These are phyloP conservation scores for Plantago elongata DNA, from an alignment of 257 asterid genomes.

Conservation along the genomic window DNA sequence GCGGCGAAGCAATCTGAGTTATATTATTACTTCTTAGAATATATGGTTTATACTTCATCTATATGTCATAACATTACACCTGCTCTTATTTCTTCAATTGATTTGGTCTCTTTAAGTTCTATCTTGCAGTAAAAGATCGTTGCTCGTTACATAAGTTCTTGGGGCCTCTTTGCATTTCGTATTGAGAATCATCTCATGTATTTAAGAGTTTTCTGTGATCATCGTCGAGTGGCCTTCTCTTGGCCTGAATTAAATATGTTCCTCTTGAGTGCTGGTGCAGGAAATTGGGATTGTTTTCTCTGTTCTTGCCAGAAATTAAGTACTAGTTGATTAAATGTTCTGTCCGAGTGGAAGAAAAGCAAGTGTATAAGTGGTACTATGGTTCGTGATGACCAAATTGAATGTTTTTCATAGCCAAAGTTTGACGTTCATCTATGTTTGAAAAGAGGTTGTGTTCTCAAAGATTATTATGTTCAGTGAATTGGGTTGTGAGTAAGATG, in stretches of 20 bases:
- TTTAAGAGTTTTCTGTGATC: constrained; percentile 8
- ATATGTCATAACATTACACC: constrained; percentile 3
- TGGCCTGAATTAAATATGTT: constrained; percentile 18
- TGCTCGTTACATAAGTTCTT: constrained; percentile 15
- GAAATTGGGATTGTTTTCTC: constrained; percentile 24
- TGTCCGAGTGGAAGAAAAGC: constrained; percentile 19
- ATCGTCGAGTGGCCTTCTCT: constrained; percentile 9
- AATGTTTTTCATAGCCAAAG: constrained; percentile 26
- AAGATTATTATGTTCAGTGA: constrained; percentile 27
- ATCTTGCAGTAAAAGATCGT: constrained; percentile 3
- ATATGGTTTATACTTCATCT: background rate
- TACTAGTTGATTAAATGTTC: constrained; percentile 19
- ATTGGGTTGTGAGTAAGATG: constrained; percentile 27
- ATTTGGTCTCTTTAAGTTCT: constrained; percentile 7
- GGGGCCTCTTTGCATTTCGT: constrained; percentile 5
- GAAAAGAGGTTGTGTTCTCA: constrained; percentile 32
- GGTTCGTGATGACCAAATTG: constrained; percentile 28
- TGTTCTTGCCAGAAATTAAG: constrained; percentile 24
- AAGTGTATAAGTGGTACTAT: constrained; percentile 17
- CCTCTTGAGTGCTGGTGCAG: constrained; percentile 31
- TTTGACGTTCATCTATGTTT: constrained; percentile 25
- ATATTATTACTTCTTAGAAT: constrained; percentile 8
- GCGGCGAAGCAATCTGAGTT: background rate
- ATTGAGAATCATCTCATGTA: constrained; percentile 3
- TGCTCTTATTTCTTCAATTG: constrained; percentile 10